These are phyloP conservation scores for Candida michaelii DNA, from an alignment of 805 yeast species.

Conservation along the genomic window DNA sequence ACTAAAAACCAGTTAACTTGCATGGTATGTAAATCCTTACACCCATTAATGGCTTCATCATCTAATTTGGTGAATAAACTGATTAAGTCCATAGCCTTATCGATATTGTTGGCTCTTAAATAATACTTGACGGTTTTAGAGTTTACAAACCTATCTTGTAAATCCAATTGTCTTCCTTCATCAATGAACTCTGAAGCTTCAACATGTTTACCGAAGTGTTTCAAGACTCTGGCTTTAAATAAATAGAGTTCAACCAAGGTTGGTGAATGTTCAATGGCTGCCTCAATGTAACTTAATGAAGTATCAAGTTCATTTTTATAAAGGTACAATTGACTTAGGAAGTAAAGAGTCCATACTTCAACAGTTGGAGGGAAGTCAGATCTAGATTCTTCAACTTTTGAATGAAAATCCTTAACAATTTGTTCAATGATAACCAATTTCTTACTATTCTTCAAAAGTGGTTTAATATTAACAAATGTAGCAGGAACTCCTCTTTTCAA, in stretches of 20 bases:
- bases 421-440: conserved; percentile 48
- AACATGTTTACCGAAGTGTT: conserved; percentile 61
- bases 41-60: conserved; percentile 78
- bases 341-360: conserved; percentile 70
- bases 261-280: conserved; percentile 72
- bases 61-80: conserved; percentile 79
- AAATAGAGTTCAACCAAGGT: conserved; percentile 81
- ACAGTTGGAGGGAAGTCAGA: conserved; percentile 36
- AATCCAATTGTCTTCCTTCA: conserved; percentile 71
- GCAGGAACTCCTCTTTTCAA: conserved; percentile 86
- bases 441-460: conserved; percentile 56
- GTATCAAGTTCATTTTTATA: conserved; percentile 46
- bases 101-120: conserved; percentile 70
- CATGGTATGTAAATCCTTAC: conserved; percentile 81
- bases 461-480: conserved; percentile 80
- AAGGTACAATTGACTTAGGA: conserved; percentile 75
- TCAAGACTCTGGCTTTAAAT: conserved; percentile 75
- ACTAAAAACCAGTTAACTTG: conserved; percentile 88
- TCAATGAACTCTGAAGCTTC: conserved; percentile 69
- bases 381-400: conserved; percentile 28
- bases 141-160: conserved; percentile 90
- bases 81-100: conserved; percentile 70
- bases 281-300: conserved; percentile 59
- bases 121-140: conserved; percentile 83
- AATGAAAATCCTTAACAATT: conserved; percentile 52